Base-by-base conservation (phyloP, 164 flowering plant genomes). In the Chloranthus sessilifolius region DNA sequence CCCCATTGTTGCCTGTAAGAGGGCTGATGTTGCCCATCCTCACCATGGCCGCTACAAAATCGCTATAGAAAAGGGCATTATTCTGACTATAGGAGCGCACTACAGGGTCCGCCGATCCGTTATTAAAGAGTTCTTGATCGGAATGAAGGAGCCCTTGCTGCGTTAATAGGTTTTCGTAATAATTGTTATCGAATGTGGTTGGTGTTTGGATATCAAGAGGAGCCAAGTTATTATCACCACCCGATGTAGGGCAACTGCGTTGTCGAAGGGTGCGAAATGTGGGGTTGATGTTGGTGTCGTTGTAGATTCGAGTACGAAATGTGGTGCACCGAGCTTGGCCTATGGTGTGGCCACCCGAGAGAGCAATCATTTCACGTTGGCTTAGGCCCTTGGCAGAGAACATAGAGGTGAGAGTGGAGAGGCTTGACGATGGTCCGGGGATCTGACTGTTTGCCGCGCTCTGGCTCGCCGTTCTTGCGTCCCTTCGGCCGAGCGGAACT, bases 401-500 rank as follows among this genome's bases (percentile, higher is more conserved):
- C 22, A 64, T 61, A 9, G 77, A 63, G 48, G 71, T 61, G 62
- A 85, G 83, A 11, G 52, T 53, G 58, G 59, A 63, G 10, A 82
- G 76, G 66, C 64, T 79, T 1, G 73, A 73, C 19, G 77, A 64
- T 10, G 83, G 88, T 7, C 77, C 67, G 16, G 91, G 95, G 50
- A 86, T 79, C 68, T 73, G 50, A 25, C 23, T 74, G 40, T 81
- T 83, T 0, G 88, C 91, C 2, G 78, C 81, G 0, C 74, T 50
- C 12, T 47, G 74, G 73, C 86, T 86, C 1, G 95, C 83, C 3
- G 88, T 83, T 39, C 62, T 71, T 0, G 90, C 69, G 48, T 86
- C 95, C 59, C 95, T 71, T 62, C 95, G 71, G 49, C 95, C 95
- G 0, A 83, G 69, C 33, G 74, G 78, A 14, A 86, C 95, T 6